Evolutionary conservation across 352 stramenopile genomes (phyloP).

Genomic region (Globisporangium paddicum): DNA sequence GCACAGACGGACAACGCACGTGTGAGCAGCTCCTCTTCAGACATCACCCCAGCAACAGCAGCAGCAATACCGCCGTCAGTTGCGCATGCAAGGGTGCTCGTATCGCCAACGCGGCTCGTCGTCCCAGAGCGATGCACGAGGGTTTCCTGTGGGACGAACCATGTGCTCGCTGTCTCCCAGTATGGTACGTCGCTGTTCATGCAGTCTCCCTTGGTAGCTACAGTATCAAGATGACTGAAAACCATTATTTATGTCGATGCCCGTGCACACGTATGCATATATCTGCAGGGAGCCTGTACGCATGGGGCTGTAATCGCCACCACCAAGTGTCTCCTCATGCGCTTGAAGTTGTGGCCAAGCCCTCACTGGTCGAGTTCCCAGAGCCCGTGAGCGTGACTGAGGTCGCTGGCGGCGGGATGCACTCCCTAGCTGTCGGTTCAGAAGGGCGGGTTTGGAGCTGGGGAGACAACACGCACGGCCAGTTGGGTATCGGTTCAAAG

Average conservation of each 20-base stretch:
- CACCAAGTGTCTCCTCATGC: conserved; percentile 27
- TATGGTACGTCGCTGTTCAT: conserved; percentile 14
- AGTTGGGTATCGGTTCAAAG: conserved; percentile 34
- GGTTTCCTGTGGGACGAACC: conserved; percentile 53
- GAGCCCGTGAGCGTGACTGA: conserved; percentile 7
- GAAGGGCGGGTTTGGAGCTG: conserved; percentile 46
- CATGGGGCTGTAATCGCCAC: conserved; percentile 53
- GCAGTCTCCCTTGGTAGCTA: not conserved
- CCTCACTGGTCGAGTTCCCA: conserved; percentile 24
- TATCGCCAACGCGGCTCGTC: conserved; percentile 11
- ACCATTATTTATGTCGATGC: too few species aligned
- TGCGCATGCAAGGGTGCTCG: not conserved
- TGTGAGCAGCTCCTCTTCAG: not conserved
- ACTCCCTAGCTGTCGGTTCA: conserved; percentile 54
- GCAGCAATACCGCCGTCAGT: not conserved
- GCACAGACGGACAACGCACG: not conserved
- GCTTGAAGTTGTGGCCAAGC: conserved; percentile 10
- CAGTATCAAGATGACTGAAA: not conserved
- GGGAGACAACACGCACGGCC: conserved; percentile 57
- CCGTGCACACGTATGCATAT: too few species aligned
- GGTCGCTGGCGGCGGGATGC: conserved; percentile 47
- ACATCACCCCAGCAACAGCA: not conserved
- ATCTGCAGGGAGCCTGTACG: conserved; percentile 28
- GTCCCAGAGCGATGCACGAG: conserved; percentile 24
- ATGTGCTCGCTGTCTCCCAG: conserved; percentile 38